phyloP scores from a whole-genome alignment of 2,329 filamentous ascomycete species.

The Aspergillus clavatus region DNA sequence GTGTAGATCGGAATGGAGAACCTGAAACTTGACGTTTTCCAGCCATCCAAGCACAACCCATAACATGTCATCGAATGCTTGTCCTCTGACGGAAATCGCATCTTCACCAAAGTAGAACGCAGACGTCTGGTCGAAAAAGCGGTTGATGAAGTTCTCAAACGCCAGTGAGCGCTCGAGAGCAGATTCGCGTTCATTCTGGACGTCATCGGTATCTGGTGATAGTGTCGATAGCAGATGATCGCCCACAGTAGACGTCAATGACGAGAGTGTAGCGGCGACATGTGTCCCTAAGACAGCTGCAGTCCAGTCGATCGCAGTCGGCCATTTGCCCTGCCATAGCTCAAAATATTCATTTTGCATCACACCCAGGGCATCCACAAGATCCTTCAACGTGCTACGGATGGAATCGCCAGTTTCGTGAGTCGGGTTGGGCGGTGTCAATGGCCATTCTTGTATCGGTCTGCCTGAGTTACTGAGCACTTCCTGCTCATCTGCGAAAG shows the following conservation, averaged over 20 bases:
- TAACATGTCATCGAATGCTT: slow-evolving; percentile 90
- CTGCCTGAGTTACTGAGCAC: slow-evolving; percentile 7
- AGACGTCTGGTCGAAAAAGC: slow-evolving; percentile 71
- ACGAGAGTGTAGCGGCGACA: slow-evolving; percentile 65
- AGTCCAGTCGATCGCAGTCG: slow-evolving; percentile 87
- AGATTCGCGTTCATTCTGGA: slow-evolving; percentile 2
- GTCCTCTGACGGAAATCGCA: slow-evolving; percentile 64
- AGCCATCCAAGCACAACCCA: slow-evolving; percentile 95
- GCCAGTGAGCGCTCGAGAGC: slow-evolving; percentile 32
- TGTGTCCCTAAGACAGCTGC: slow-evolving; percentile 78
- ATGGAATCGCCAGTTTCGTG: slow-evolving; percentile 12
- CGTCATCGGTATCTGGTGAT: slow-evolving; percentile 14
- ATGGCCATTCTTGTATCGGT: slow-evolving; percentile 10
- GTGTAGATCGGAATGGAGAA: slow-evolving; percentile 61
- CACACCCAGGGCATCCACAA: slow-evolving; percentile 62
- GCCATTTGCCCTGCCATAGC: slow-evolving; percentile 75
- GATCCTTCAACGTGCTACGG: slow-evolving; percentile 30
- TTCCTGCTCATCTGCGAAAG: slow-evolving; percentile 11
- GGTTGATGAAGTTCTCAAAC: slow-evolving; percentile 74
- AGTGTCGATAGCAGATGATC: slow-evolving; percentile 35
- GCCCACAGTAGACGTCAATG: slow-evolving; percentile 57
- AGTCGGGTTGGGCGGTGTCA: slow-evolving; percentile 15
- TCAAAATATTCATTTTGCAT: slow-evolving; percentile 77
- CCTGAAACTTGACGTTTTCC: slow-evolving; percentile 71
- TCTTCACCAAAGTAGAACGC: slow-evolving; percentile 86